Evolutionary conservation across 2,329 filamentous ascomycete genomes (phyloP), one percentile per base, ranked within the genome.

Genomic region (Neopestalotiopsis rosae): DNA sequence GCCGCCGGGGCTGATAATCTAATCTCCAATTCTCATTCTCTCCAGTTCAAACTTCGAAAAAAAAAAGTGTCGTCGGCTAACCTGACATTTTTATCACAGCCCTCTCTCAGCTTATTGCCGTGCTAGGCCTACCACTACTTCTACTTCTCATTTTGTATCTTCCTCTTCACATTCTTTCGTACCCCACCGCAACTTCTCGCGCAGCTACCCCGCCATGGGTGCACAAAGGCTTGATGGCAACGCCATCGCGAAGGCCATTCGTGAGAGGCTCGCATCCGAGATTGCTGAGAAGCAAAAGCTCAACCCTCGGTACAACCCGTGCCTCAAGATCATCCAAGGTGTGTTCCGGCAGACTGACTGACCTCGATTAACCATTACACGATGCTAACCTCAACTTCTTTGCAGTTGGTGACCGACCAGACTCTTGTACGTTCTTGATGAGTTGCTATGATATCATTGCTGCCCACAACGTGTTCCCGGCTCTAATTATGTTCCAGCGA

Each of bases 271-370:
- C 76, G 91, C 91, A 76, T 85, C 84, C 61, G 91, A 98, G 82
- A 97, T 99, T 81, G 88, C 89, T 74, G 86, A 93, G 79, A 92
- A 90, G 80, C 95, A 98, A 82, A 88, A 89, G 82, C 82, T 86
- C 70, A 98, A 98, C 80, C 92, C 95, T 56, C 89, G 94, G 75
- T 99, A 94, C 86, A 91, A 91, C 83, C 96, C 96, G 66, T 92
- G 89, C 73, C 87, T 99, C 80, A 96, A 94, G 81, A 99, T 99
- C 80, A 92, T 99, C 74, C 96, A 99, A 89, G 93, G 94, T 95
- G 81, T 76, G 88, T 79, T 40, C 20, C 4, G n/a, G 5, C 6
- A 59, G 57, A 59, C 57, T 69, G 49, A 52, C 65, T 20, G 69
- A 6, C 58, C 57, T 68, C 56, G 17, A 59, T 52, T 52, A 17